Evolutionary conservation across 148 eudicot species (phyloP).

Genomic region (Polygonum maritimum): DNA sequence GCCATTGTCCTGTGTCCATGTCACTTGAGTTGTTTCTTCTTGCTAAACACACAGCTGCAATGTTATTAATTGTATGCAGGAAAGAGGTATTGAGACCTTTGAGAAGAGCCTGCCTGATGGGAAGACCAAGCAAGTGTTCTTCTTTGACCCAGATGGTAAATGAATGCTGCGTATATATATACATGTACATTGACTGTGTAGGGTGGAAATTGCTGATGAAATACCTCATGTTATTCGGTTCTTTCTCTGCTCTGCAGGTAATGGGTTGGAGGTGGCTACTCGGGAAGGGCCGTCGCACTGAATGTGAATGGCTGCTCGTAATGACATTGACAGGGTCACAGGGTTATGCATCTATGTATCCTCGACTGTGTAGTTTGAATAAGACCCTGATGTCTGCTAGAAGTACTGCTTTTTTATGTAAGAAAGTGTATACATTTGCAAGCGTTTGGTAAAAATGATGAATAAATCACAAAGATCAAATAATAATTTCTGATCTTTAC

Average conservation of each 20-base stretch:
- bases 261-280: constrained; percentile 72
- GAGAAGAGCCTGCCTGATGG: constrained; percentile 62
- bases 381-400: not conserved
- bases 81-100: constrained; percentile 64
- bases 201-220: not conserved
- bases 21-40: not conserved
- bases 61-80: constrained; percentile 47
- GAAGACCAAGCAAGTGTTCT: constrained; percentile 75
- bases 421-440: not conserved
- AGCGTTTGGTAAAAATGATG: not conserved
- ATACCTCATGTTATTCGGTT: not conserved
- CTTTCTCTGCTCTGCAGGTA: constrained; percentile 40
- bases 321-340: not conserved
- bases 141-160: constrained; percentile 93
- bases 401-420: not conserved
- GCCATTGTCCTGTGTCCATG: not conserved
- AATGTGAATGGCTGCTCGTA: constrained; percentile 12
- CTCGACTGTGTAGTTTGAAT: not conserved
- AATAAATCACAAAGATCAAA: not conserved
- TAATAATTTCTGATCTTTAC: not conserved
- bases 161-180: not conserved
- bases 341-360: not conserved
- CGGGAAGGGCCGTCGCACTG: constrained; percentile 17
- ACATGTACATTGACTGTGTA: not conserved
- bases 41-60: too few relatives aligned